Base-by-base conservation (phyloP, 1,139 yeast genomes). In the Saccharomyces hybrid region DNA sequence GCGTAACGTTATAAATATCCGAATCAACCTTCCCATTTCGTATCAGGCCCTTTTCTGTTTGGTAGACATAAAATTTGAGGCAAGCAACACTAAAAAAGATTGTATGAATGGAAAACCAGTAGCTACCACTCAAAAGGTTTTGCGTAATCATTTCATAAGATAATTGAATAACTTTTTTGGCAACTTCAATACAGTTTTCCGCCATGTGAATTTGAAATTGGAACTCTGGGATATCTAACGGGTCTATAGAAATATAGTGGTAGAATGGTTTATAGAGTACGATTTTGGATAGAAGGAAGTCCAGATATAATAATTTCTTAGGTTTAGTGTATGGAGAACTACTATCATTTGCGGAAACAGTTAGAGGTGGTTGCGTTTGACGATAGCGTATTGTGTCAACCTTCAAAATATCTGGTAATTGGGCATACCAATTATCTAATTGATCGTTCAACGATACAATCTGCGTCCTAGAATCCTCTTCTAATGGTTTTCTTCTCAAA, bases 31-130 rank as follows among this genome's bases (percentile, higher is more conserved):
- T 86, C 64, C 86, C 89, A 58, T 79, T 84, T 65, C 85, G 84
- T 14, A 55, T 57, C 16, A 53, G 66, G 81, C 60, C 60, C 44
- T 57, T 52, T 30, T 57, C 52, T 25, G 57, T 56, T 50, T 59
- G 63, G 56, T 62, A 90, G 58, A 80, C 83, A 66, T 84, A 86
- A 64, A 86, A 88, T 30, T 87, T 83, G 61, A 89, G 75, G 64
- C 95, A 86, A 1, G 95, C 93, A 59, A 88, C 88, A 11, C 95
- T 83, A 70, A 88, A 88, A 66, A 88, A 89, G 5, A 89, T 84
- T 0, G 96, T 87, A 69, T 89, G 89, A 71, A 87, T 84, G 6
- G 95, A 83, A 68, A 88, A 89, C 96, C 96, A 88, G 69, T 89
- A 89, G 2, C 95, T 87, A 1, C 96, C 96, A 63, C 84, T 83